Conservation (phyloP, 2,329 filamentous ascomycete species). For the Colletotrichum brevisporum region DNA sequence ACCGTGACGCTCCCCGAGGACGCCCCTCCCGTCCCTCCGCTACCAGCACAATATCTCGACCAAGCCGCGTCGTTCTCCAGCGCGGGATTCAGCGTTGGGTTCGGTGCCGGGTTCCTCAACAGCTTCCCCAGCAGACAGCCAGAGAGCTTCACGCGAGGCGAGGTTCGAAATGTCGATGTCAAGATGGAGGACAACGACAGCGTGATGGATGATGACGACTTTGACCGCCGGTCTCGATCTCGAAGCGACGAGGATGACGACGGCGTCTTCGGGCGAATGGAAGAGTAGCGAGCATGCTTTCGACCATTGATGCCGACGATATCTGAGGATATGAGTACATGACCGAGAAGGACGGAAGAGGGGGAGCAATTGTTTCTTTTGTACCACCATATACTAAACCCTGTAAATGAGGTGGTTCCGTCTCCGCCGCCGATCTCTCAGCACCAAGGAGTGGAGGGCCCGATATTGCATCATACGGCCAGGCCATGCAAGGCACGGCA, state of each 20-base stretch:
- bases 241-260: constrained; percentile 92
- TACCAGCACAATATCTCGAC: constrained; percentile 85
- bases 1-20: constrained; percentile 76
- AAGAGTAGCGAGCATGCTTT: constrained; percentile 71
- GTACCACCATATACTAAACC: constrained; percentile 59
- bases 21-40: constrained; percentile 87
- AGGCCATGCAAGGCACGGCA: constrained; percentile 29
- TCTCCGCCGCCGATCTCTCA: constrained; percentile 74
- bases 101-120: constrained; percentile 70
- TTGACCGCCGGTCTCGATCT: constrained; percentile 71
- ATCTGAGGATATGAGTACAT: constrained; percentile 41
- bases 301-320: constrained; percentile 38
- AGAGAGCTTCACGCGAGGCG: constrained; percentile 76
- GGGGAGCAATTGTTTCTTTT: constrained; percentile 61
- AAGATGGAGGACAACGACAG: constrained; percentile 78
- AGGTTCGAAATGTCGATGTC: constrained; percentile 70
- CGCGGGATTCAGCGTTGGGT: constrained; percentile 64
- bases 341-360: constrained; percentile 43
- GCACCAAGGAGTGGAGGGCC: constrained; percentile 77
- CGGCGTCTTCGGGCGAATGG: constrained; percentile 96
- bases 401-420: constrained; percentile 68
- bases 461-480: constrained; percentile 46
- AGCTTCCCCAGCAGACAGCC: constrained; percentile 73
- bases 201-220: constrained; percentile 76
- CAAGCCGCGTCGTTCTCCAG: constrained; percentile 67